A percentile compares a stretch with the other conserved stretches of the same genome.
These are phyloP conservation scores for Ulota crispa DNA, from an alignment of 225 moss, liverwort and hornwort genomes.

Conservation along the genomic window DNA sequence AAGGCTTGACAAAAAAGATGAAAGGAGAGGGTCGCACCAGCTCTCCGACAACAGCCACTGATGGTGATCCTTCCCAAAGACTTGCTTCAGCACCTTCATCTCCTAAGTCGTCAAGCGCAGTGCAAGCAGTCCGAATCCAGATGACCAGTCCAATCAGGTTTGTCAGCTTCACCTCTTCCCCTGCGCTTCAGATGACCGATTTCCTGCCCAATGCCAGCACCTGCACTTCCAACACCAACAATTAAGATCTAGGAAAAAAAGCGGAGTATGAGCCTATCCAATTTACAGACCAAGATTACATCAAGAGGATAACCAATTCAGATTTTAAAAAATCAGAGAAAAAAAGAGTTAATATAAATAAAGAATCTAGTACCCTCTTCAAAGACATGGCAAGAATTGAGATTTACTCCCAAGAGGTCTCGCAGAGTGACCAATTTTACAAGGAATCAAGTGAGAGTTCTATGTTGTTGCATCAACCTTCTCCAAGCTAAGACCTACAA, in stretches of 20 bases:
- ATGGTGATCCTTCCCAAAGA: conserved; percentile 77
- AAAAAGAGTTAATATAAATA: neutral
- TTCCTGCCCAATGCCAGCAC: conserved; percentile 7
- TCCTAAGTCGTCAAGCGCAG: conserved; percentile 80
- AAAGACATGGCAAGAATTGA: neutral
- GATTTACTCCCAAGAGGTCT: neutral
- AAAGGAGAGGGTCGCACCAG: conserved; percentile 37
- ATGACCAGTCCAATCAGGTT: conserved; percentile 81
- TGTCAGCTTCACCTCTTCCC: conserved; percentile 45
- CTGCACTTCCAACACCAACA: conserved; percentile 2
- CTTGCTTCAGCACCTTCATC: conserved; percentile 73
- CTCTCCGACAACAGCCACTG: conserved; percentile 81
- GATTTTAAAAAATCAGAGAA: neutral
- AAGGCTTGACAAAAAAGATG: neutral
- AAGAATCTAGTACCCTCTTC: neutral
- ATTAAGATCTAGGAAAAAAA: neutral
- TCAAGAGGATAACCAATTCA: neutral
- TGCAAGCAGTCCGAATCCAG: conserved; percentile 84
- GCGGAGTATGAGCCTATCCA: neutral
- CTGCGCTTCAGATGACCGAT: neutral
- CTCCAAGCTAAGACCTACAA: neutral
- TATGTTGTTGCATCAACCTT: neutral
- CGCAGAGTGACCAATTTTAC: neutral
- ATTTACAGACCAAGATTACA: neutral
- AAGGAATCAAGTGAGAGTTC: neutral